phyloP scores from a whole-genome alignment of 164 flowering plant genomes.

The Nelumbo lutea region DNA sequence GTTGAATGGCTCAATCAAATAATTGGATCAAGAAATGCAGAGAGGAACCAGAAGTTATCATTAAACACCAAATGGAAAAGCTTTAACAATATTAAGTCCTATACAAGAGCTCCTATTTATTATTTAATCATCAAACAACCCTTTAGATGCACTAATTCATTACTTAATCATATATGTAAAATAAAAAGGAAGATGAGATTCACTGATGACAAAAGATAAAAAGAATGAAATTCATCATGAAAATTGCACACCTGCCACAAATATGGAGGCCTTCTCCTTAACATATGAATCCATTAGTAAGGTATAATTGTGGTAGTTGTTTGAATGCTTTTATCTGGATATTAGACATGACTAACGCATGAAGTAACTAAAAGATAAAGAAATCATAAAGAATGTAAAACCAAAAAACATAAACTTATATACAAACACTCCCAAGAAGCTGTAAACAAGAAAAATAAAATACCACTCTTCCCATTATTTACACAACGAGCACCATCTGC shows the following conservation, averaged over 20 bases:
- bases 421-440: not conserved
- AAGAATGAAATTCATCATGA: not conserved
- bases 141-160: too few species aligned
- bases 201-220: too few species aligned
- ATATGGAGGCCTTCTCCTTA: conserved; percentile 14
- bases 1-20: too few species aligned
- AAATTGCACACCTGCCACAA: conserved; percentile 7
- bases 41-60: too few species aligned
- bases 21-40: too few species aligned
- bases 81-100: not conserved
- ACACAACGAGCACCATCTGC: not conserved
- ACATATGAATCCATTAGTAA: conserved; percentile 12
- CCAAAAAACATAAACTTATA: not conserved
- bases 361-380: not conserved
- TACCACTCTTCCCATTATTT: conserved; percentile 9
- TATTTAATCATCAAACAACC: too few species aligned
- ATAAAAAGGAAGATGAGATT: too few species aligned
- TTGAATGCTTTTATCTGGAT: conserved; percentile 7
- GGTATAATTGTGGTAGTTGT: not conserved
- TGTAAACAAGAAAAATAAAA: not conserved
- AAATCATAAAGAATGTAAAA: not conserved
- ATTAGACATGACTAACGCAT: conserved; percentile 1
- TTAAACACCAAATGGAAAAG: too few species aligned
- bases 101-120: not conserved
- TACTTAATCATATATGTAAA: too few species aligned